Evolutionary conservation across 495 filamentous ascomycete species (phyloP).

Genomic region (Paragyromitra xinjiangensis): DNA sequence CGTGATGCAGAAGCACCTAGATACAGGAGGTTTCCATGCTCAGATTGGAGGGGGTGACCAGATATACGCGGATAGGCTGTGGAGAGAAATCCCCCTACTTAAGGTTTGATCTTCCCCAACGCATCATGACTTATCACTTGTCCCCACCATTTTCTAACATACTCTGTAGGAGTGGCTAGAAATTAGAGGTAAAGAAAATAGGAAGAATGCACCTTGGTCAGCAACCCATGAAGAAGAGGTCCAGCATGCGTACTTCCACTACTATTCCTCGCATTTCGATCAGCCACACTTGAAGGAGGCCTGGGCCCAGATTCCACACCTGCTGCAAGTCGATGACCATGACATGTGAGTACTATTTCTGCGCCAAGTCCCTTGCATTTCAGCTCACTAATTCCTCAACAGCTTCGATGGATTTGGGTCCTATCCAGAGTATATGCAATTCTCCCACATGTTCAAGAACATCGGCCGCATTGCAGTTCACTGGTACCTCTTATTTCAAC

Average conservation of each 20-base stretch:
- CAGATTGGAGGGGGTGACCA: slow-evolving; percentile 93
- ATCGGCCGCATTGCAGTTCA: slow-evolving; percentile 97
- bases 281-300: slow-evolving; percentile 92
- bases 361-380: too few relatives aligned
- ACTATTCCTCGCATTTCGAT: slow-evolving; percentile 97
- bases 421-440: slow-evolving; percentile 98
- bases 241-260: slow-evolving; percentile 96
- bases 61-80: slow-evolving; percentile 94
- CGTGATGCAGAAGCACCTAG: slow-evolving; percentile 94
- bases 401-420: slow-evolving; percentile 98
- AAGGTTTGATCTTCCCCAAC: slow-evolving; percentile 60
- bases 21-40: slow-evolving; percentile 93
- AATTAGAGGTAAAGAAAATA: slow-evolving; percentile 87
- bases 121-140: slow-evolving; percentile 6
- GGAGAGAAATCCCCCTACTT: slow-evolving; percentile 91
- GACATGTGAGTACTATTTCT: slow-evolving; percentile 80
- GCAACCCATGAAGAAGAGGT: slow-evolving; percentile 94
- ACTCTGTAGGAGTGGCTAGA: slow-evolving; percentile 78
- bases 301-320: slow-evolving; percentile 95
- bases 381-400: slow-evolving; percentile 39
- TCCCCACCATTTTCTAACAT: slow-evolving; percentile 5
- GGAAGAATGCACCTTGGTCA: slow-evolving; percentile 90
- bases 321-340: slow-evolving; percentile 93
- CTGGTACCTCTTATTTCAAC: slow-evolving; percentile 99
- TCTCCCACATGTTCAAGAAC: slow-evolving; percentile 96